Evolutionary conservation across 2,329 filamentous ascomycete species (phyloP).

Genomic region (Pseudomassariella vexata): DNA sequence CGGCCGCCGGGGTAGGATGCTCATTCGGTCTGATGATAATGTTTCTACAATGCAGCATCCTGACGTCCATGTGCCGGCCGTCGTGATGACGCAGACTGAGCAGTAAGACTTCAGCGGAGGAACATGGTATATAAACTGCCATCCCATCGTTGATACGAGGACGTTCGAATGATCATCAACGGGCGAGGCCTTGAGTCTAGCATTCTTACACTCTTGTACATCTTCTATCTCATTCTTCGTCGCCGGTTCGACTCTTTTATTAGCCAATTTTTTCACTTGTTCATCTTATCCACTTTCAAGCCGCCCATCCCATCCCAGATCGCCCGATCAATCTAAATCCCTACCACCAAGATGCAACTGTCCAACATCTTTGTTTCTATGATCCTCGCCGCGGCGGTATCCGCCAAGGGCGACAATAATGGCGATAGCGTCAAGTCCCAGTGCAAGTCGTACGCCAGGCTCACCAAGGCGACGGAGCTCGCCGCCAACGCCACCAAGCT

Average conservation of each 20-base stretch:
- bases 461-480: conserved; percentile 24
- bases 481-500: conserved; percentile 30
- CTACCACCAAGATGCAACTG: conserved; percentile 11
- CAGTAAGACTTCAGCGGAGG: no score
- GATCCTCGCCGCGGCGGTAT: conserved; percentile 9
- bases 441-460: conserved; percentile 25
- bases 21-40: not conserved
- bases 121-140: conserved; percentile 2
- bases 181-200: conserved; percentile 5
- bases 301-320: not conserved
- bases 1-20: not conserved
- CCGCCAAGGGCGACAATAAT: conserved; percentile 22
- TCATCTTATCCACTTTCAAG: not conserved
- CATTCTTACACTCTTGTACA: conserved; percentile 5
- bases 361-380: conserved; percentile 9
- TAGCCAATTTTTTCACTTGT: not conserved
- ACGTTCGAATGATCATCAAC: conserved; percentile 1
- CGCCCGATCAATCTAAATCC: not conserved
- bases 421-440: conserved; percentile 22
- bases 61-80: not conserved
- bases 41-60: not conserved
- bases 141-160: not conserved
- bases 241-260: conserved; percentile 9
- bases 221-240: conserved; percentile 7
- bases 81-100: not conserved